phyloP scores from a whole-genome alignment of 208 protist genomes.

The Trypanosoma mega region DNA sequence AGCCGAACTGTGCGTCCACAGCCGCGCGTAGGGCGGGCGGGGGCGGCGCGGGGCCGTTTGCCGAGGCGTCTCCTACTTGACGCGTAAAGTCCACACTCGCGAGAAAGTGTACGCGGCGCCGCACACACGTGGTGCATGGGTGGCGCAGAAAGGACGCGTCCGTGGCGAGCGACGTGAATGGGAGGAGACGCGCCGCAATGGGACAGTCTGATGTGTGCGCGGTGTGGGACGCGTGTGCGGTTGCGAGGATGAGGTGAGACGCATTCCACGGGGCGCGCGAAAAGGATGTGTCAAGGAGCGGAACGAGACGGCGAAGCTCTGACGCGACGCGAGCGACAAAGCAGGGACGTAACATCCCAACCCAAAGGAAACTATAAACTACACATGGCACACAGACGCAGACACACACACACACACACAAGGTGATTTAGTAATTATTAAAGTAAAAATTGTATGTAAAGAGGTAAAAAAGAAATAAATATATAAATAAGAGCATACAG shows the following conservation, averaged over 20 bases:
- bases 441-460: too few relatives aligned
- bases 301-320: constrained; percentile 22
- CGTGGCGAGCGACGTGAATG: constrained; percentile 40
- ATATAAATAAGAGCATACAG: too few relatives aligned
- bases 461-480: too few relatives aligned
- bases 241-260: constrained; percentile 28
- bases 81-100: constrained; percentile 61
- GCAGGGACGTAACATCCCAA: neutral
- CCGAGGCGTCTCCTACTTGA: constrained; percentile 50
- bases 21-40: constrained; percentile 29
- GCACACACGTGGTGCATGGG: constrained; percentile 58
- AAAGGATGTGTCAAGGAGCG: constrained; percentile 38
- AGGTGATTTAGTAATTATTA: too few relatives aligned
- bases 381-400: too few relatives aligned
- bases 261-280: constrained; percentile 30
- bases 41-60: constrained; percentile 8
- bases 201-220: constrained; percentile 46
- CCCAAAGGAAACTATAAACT: neutral
- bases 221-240: constrained; percentile 15
- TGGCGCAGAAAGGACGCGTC: constrained; percentile 45
- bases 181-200: constrained; percentile 38
- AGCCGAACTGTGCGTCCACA: constrained; percentile 37
- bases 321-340: neutral
- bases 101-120: constrained; percentile 65
- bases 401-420: too few relatives aligned